These are phyloP conservation scores for Annulohypoxylon truncatum DNA, from an alignment of 2,329 filamentous ascomycete genomes.

Conservation along the genomic window DNA sequence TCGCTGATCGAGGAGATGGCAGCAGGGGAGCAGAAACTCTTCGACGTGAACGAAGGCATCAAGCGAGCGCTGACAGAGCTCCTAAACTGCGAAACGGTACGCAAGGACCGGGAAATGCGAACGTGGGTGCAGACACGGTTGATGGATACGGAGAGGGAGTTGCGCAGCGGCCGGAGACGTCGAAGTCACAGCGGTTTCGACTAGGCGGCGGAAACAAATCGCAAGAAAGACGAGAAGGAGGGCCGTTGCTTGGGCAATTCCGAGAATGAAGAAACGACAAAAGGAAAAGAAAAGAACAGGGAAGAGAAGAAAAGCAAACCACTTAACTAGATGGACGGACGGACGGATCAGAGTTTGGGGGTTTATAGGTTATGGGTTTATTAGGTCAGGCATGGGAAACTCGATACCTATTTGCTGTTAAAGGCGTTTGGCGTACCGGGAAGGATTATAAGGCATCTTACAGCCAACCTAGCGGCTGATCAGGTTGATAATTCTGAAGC, in stretches of 20 bases:
- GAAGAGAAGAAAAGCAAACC: not conserved
- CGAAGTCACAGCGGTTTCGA: constrained; percentile 54
- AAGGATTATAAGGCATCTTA: not conserved
- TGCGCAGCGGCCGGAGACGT: constrained; percentile 64
- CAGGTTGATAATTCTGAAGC: not conserved
- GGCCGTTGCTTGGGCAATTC: not conserved
- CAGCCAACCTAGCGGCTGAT: not conserved
- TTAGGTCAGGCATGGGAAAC: constrained; percentile 27
- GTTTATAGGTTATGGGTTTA: constrained; percentile 8
- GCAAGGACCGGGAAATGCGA: constrained; percentile 62
- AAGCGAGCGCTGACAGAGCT: constrained; percentile 71
- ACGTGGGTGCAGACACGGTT: constrained; percentile 69
- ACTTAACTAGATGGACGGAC: constrained; percentile 25
- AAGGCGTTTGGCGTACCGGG: constrained; percentile 22
- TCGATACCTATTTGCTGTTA: constrained; percentile 44
- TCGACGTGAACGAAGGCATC: constrained; percentile 69
- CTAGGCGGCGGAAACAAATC: constrained; percentile 21
- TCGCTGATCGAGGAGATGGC: constrained; percentile 62
- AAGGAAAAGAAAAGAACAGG: constrained; percentile 14
- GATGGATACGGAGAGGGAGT: constrained; percentile 70
- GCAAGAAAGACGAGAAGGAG: not conserved
- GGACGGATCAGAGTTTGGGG: not conserved
- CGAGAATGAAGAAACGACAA: not conserved
- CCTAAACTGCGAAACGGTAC: constrained; percentile 68
- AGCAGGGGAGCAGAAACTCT: constrained; percentile 64